Percentiles rank a stretch among this genome's conserved stretches.
These are phyloP conservation scores for Scenedesmus sp. DNA, from an alignment of 163 green algal genomes.

Conservation along the genomic window DNA sequence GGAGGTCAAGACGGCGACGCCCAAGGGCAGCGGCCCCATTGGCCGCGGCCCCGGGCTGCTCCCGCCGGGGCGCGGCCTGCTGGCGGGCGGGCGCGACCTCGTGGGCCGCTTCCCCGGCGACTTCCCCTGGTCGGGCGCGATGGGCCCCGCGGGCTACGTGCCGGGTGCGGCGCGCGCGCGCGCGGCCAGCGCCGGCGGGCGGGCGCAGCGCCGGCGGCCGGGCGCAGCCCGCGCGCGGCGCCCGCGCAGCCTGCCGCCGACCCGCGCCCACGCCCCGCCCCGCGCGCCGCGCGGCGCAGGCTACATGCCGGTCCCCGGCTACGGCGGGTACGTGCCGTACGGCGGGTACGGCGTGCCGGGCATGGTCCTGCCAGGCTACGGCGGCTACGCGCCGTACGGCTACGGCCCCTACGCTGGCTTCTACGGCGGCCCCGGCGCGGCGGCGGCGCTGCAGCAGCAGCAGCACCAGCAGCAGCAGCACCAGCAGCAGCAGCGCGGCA, in stretches of 20 bases:
- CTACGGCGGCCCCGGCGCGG: background rate
- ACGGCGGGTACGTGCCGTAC: conserved; percentile 42
- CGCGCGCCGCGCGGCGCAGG: conserved; percentile 6
- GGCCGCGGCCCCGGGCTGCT: conserved; percentile 6
- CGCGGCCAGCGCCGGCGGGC: no score
- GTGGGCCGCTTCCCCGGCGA: background rate
- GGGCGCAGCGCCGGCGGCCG: background rate
- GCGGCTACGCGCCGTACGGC: conserved; percentile 11
- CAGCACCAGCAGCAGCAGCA: background rate
- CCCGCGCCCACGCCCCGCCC: no score
- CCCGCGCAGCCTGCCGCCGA: no score
- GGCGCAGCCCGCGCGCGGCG: no score
- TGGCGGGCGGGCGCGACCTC: no score
- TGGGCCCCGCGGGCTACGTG: conserved; percentile 36
- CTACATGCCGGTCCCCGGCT: conserved; percentile 27
- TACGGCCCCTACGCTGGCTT: conserved; percentile 1
- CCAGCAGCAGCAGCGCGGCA: background rate
- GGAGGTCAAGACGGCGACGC: conserved; percentile 86
- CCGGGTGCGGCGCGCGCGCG: no score
- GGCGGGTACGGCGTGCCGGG: conserved; percentile 18
- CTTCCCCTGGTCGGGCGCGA: background rate
- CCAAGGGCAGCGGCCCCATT: conserved; percentile 76
- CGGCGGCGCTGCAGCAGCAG: background rate
- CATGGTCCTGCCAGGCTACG: conserved; percentile 44
- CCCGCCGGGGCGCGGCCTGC: background rate